Evolutionary conservation across 345 rosid genomes (phyloP), one percentile per base, ranked within the genome.

Genomic region (Eucalyptus paniculata): DNA sequence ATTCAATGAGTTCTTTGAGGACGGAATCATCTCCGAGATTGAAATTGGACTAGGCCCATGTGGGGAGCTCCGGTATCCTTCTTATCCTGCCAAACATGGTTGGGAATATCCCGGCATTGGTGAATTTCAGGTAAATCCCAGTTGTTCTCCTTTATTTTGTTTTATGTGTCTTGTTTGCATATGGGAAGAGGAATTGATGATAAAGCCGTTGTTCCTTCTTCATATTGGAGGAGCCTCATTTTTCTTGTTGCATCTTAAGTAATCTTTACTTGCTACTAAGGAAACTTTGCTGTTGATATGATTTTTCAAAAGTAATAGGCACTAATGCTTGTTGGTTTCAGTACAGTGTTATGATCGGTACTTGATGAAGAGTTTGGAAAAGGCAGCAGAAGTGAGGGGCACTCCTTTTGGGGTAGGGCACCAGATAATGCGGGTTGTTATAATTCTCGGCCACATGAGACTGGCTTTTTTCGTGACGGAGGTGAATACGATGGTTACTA

Each of bases 1-100:
- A 88, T 97, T 96, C 92, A 96, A 95, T 89, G 98, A 95, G 88
- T 98, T 95, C 91, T 97, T 98, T 91, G 93, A 91, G 89, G 96
- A 93, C 89, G 96, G 96, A 83, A 89, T 94, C 87, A 95, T 98
- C 90, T 88, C 98, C 53, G 97, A 93, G 91, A 94, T 98, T 94
- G 99, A 95, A 93, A 93, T 98, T 89, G 99, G 99, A 87, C 94
- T 98, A 86, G 99, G 99, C 93, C 97, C 99, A 45, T 97, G 99
- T 91, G 99, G 99, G 88, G 99, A 98, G 94, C 94, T 96, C 16
- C 94, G 98, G 49, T 97, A 96, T 92, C 98, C 99, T 72, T 96
- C 99, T n/a, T 97, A 94, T 94, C 96, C 96, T 87, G 96, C 94
- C 54, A 93, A 98, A 90, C 94, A 93, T 91, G 99, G 98, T 56